Evolutionary conservation across 75 land plant species (phyloP).

Genomic region (Cupressus sempervirens): DNA sequence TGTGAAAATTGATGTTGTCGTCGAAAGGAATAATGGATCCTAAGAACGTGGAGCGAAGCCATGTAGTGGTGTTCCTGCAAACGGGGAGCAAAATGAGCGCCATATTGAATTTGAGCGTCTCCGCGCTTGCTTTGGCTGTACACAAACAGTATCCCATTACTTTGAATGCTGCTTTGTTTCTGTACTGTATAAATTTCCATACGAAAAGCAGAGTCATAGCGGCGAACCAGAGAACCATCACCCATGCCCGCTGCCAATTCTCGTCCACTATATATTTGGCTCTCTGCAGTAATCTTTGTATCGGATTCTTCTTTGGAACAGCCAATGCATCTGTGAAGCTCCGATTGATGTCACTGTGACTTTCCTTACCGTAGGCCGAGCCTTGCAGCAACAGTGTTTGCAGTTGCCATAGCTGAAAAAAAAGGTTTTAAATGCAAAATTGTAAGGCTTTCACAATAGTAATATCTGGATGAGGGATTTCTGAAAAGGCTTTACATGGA

Average conservation of each 20-base stretch:
- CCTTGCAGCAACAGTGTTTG: conserved; percentile 16
- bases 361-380: neutral
- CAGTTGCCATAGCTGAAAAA: conserved; percentile 22
- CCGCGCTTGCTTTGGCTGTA: conserved; percentile 21
- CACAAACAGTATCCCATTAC: conserved; percentile 25
- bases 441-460: neutral
- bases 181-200: conserved; percentile 26
- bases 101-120: conserved; percentile 31
- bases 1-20: conserved; percentile 26
- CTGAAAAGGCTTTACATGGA: neutral
- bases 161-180: conserved; percentile 12
- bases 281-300: neutral
- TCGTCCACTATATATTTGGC: conserved; percentile 10
- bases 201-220: conserved; percentile 14
- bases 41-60: conserved; percentile 23
- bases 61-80: conserved; percentile 24
- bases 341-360: neutral
- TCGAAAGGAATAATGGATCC: conserved; percentile 22
- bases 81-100: conserved; percentile 21
- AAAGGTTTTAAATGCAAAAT: too few species aligned
- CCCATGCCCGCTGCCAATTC: conserved; percentile 18
- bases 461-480: neutral
- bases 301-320: conserved; percentile 1
- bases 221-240: conserved; percentile 11
- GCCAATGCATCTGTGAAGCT: conserved; percentile 9